Evolutionary conservation across 1,139 yeast genomes (phyloP), one percentile per base, ranked within the genome.

Genomic region (Lodderomyces oxycetoniae): DNA sequence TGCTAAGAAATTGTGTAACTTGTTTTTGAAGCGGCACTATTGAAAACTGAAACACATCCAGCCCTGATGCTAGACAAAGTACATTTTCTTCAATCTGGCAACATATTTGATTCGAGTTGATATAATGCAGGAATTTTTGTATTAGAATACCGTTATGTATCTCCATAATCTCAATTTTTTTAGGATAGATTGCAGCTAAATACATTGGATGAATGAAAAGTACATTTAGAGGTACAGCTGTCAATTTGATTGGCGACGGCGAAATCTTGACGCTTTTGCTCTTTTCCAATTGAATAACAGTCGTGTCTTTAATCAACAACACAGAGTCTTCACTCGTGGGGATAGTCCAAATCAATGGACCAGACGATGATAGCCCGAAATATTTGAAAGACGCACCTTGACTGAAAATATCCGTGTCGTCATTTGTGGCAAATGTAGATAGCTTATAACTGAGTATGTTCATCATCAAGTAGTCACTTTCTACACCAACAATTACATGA

Each of bases 91-190:
- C 33, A 20, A 35, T 21, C 24, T 43, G 40, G 2, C 43, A 31
- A 17, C 44, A 42, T 17, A 62, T 50, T 6, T 41, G 45, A 28
- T 39, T 49, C 9, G 63, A 52, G 38, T 45, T 61, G 31, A 53
- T 54, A 37, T 48, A 56, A 52, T 61, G 73, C n/a, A 41, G 45
- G 38, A 52, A 66, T 31, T 43, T 55, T 42, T 75, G 79, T 14
- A 74, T 54, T 4, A 63, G 22, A 15, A 59, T 61, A 0, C 79
- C 79, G 23, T 57, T 61, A 14, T 57, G 60, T 15, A 61, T 48
- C 37, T 74, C 78, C 10, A 69, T 39, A 0, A 77, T 44, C 36
- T 74, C 78, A 1, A 77, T 45, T 32, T 55, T 61, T 36, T 67
- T 67, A 26, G 56, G 48, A 32, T 62, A 61, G 2, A 67, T 47